Percentiles rank a stretch among this genome's conserved stretches.
Evolutionary conservation across 2,329 filamentous ascomycete species (phyloP).

Genomic region (Stachybotrys elegans): DNA sequence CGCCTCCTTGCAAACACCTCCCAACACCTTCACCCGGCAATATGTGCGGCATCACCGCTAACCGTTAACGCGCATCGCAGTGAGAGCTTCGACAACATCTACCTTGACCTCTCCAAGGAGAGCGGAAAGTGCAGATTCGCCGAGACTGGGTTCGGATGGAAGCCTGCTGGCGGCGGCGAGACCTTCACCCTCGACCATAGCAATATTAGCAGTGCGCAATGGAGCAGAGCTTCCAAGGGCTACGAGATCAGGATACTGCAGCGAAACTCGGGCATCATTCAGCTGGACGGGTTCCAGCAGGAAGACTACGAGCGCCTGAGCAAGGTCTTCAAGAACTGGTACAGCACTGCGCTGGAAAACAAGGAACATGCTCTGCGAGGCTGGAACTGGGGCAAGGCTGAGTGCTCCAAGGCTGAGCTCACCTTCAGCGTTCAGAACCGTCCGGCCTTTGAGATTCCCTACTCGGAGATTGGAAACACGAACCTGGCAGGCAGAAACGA

Average conservation of each 20-base stretch:
- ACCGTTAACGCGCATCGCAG: too few relatives aligned
- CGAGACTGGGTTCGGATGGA: conserved; percentile 93
- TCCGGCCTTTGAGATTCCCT: conserved; percentile 93
- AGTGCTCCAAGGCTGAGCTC: conserved; percentile 92
- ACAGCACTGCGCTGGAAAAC: conserved; percentile 85
- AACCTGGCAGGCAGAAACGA: conserved; percentile 97
- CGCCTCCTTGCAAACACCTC: too few relatives aligned
- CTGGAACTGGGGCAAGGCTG: conserved; percentile 99
- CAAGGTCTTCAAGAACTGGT: conserved; percentile 98
- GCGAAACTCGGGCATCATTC: conserved; percentile 77
- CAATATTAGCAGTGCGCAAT: conserved; percentile 83
- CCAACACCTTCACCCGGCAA: too few relatives aligned
- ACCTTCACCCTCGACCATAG: conserved; percentile 88
- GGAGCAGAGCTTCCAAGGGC: conserved; percentile 88
- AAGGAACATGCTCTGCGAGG: conserved; percentile 92
- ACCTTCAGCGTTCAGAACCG: conserved; percentile 96
- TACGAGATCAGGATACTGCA: conserved; percentile 91
- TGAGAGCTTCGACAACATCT: conserved; percentile 97
- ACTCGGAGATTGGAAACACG: conserved; percentile 95
- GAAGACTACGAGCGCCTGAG: conserved; percentile 88
- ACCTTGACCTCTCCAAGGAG: conserved; percentile 90
- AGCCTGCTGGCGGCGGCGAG: conserved; percentile 78
- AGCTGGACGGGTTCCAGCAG: conserved; percentile 91
- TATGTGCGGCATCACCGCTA: too few relatives aligned
- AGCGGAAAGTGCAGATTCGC: conserved; percentile 91